Evolutionary conservation across 768 basidiomycete genomes (phyloP).

Genomic region (Amanita subjunquillea): DNA sequence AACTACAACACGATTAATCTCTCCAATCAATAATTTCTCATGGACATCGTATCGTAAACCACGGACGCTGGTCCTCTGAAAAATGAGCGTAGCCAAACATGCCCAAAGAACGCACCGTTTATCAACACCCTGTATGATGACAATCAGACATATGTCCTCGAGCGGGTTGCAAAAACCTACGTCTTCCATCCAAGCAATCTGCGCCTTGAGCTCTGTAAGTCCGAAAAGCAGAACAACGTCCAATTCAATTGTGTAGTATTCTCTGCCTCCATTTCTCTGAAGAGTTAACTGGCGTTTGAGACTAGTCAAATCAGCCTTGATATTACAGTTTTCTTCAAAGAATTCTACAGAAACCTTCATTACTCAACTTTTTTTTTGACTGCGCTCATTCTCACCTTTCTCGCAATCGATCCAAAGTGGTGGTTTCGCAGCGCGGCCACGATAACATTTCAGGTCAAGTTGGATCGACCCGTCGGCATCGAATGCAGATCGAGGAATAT

Average conservation of each 20-base stretch:
- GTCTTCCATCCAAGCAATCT: constrained; percentile 32
- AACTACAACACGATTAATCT: background rate
- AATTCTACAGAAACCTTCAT: constrained; percentile 14
- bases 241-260: constrained; percentile 18
- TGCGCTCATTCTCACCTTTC: constrained; percentile 4
- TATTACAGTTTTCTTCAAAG: constrained; percentile 20
- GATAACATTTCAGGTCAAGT: constrained; percentile 10
- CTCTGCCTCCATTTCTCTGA: background rate
- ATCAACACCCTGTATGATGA: constrained; percentile 10
- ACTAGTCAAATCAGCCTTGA: constrained; percentile 12
- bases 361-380: too few species aligned
- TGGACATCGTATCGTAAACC: background rate
- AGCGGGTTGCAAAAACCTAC: constrained; percentile 10
- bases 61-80: background rate
- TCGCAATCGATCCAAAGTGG: constrained; percentile 15
- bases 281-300: background rate
- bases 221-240: constrained; percentile 34
- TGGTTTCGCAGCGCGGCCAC: constrained; percentile 7
- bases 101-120: constrained; percentile 7
- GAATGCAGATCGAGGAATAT: background rate
- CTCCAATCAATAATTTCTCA: background rate
- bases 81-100: background rate
- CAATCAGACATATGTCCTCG: background rate
- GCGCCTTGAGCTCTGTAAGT: constrained; percentile 33
- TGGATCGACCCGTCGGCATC: background rate